Base-by-base conservation (phyloP, 2,329 filamentous ascomycete species). In the Monosporascus sp. region DNA sequence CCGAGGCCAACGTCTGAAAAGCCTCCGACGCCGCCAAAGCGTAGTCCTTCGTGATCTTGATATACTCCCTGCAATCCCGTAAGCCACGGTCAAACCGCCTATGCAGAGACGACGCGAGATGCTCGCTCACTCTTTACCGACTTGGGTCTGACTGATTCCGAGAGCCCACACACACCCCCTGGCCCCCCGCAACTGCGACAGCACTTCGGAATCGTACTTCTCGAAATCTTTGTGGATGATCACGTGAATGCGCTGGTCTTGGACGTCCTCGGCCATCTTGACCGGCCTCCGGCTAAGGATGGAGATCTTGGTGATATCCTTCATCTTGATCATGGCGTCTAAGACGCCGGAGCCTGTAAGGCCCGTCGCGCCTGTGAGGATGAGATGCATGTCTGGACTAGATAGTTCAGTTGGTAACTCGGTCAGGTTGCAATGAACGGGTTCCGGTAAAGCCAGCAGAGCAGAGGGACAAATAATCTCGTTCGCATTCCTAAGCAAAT, bases 131-230 rank as follows among this genome's bases (percentile, higher is more conserved):
- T 85, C 81, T 55, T 80, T 82, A 52, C 65, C 65, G 7, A 89
- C 85, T 41, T 77, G 70, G 11, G 68, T 81, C 61, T 84, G 79
- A 55, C 80, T 83, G 47, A 85, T 82, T 0, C 88, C 88, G 46
- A 86, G 74, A 0, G 88, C 87, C 88, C 88, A 92, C 1, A 91
- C 84, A 54, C 83, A 87, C 2, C 84, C 87, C 7, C 78, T 72
- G 0, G 87, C 88, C 22, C 81, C 86, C 50, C 77, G 74, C 0
- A 92, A 73, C 63, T 85, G 74, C 24, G 69, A 57, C 9, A 90
- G 73, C 2, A 90, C 59, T 0, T 74, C 72, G 0, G 76, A 60
- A 37, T 80, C 76, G 65, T 89, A 91, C 1, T 66, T 72, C 14
- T 72, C 68, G 62, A 88, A 91, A 66, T 91, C 84, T 17, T 79